A percentile compares a stretch with the other conserved stretches of the same genome.
Evolutionary conservation across 2,329 filamentous ascomycete genomes (phyloP).

Genomic region (Fonsecaea erecta): DNA sequence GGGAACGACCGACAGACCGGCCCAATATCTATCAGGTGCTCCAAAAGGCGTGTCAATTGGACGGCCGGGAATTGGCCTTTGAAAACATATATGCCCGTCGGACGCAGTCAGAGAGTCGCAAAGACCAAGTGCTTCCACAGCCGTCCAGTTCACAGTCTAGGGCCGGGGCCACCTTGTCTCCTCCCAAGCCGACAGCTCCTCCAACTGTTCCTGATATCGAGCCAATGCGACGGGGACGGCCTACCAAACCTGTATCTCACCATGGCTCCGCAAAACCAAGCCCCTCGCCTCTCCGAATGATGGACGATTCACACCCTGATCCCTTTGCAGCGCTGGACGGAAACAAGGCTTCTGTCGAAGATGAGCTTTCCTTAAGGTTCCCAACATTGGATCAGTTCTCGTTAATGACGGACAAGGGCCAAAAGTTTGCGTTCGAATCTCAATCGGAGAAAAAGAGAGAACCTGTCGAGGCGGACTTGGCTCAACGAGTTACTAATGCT

Average conservation of each 20-base stretch:
- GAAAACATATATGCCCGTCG: slow-evolving; percentile 79
- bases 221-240: slow-evolving; percentile 88
- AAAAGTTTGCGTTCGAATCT: slow-evolving; percentile 81
- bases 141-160: slow-evolving; percentile 63
- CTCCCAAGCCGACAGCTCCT: slow-evolving; percentile 62
- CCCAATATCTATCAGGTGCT: slow-evolving; percentile 96
- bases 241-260: slow-evolving; percentile 58
- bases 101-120: slow-evolving; percentile 66
- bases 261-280: slow-evolving; percentile 60
- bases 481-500: slow-evolving; percentile 72
- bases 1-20: slow-evolving; percentile 75
- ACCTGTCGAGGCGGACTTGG: slow-evolving; percentile 58
- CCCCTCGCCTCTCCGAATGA: slow-evolving; percentile 71
- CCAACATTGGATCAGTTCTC: slow-evolving; percentile 93
- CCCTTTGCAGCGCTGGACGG: slow-evolving; percentile 90
- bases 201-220: slow-evolving; percentile 83
- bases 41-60: slow-evolving; percentile 84
- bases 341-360: slow-evolving; percentile 59
- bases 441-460: slow-evolving; percentile 54
- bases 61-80: slow-evolving; percentile 82
- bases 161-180: slow-evolving; percentile 80
- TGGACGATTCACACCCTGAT: slow-evolving; percentile 63
- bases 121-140: slow-evolving; percentile 64
- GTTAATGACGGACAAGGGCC: slow-evolving; percentile 79
- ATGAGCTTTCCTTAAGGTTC: slow-evolving; percentile 84